Evolutionary conservation across 495 filamentous ascomycete species (phyloP), one percentile per base, ranked within the genome.

Genomic region (Patellaria atrata): DNA sequence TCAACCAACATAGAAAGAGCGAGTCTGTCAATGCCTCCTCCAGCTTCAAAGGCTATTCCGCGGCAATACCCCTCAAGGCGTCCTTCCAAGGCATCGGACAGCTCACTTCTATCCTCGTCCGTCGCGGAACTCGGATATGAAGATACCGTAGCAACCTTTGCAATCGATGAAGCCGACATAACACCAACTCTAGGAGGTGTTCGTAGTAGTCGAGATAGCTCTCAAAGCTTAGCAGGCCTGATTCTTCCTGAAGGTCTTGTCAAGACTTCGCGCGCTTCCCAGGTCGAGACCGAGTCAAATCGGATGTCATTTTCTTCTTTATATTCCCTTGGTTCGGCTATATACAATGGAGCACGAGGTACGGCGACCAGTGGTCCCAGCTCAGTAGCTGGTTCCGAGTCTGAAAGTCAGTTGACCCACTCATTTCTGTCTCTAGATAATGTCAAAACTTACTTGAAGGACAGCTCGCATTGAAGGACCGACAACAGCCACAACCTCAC

Each of bases 301-400:
- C 68, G 77, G 18, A 60, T 77, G 52, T 77, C 73, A 30, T 64
- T 73, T 35, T 73, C 73, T 9, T 78, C 76, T 7, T 48, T 79
- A 25, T 75, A 75, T 44, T 78, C 75, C 20, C 44, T 77, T 1
- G 65, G 68, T 33, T 75, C 71, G 5, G 66, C 61, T 22, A 64
- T 70, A 35, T 50, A 46, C 31, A 39, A 44, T 38, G 41, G 28
- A 21, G 37, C 46, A 5, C 37, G 46, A 15, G 35, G 55, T 31
- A 41, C 36, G 15, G 35, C 48, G 10, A 23, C 40, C 22, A 64
- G 60, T 44, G 54, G 52, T 16, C 48, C 62, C 19, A 59, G 53
- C 36, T 67, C 64, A 8, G 50, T 54, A 4, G 45, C 55, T 16
- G 56, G 55, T 13, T 62, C 61, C 10, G 50, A 59, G 11, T 34